phyloP scores from a whole-genome alignment of 805 yeast species.

The Yarrowia sp. region DNA sequence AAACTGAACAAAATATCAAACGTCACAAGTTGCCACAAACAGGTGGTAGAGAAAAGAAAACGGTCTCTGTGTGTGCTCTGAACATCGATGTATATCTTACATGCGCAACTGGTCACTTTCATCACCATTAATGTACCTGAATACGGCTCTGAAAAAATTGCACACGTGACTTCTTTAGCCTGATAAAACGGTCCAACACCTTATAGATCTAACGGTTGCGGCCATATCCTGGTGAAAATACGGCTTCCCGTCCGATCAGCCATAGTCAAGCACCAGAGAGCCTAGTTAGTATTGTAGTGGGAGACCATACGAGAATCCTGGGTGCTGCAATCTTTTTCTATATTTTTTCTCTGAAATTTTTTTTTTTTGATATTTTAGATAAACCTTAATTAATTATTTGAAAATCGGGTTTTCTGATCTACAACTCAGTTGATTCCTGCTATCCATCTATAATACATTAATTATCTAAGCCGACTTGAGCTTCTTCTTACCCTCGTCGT shows the following conservation, averaged over 20 bases:
- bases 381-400: too few species aligned
- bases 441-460: slow-evolving; percentile 12
- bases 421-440: too few species aligned
- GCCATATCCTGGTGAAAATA: slow-evolving; percentile 15
- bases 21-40: too few species aligned
- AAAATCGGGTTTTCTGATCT: too few species aligned
- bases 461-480: slow-evolving; percentile 7
- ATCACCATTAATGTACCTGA: too few species aligned
- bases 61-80: too few species aligned
- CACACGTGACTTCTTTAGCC: background rate
- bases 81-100: too few species aligned
- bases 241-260: slow-evolving; percentile 16
- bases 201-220: background rate
- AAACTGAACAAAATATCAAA: too few species aligned
- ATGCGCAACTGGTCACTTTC: too few species aligned
- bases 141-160: too few species aligned
- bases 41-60: too few species aligned
- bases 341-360: background rate
- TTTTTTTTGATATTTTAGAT: background rate
- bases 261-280: slow-evolving; percentile 10
- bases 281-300: slow-evolving; percentile 14
- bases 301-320: slow-evolving; percentile 19
- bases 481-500: slow-evolving; percentile 26
- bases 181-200: background rate
- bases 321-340: slow-evolving; percentile 7